Conservation (phyloP, 768 basidiomycete genomes). For the Tulasnella sp. region DNA sequence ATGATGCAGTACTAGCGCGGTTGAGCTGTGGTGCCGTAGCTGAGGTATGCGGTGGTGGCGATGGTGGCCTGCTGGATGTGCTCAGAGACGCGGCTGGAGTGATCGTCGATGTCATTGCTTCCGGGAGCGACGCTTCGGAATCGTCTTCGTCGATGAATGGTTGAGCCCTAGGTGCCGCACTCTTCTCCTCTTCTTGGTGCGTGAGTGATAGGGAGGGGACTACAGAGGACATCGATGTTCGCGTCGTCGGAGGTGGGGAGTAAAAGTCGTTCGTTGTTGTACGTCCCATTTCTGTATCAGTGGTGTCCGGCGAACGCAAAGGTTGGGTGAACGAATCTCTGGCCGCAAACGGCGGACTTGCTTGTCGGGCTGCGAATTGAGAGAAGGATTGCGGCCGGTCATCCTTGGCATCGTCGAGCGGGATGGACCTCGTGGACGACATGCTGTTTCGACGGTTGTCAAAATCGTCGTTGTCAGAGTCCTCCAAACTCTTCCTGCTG, state of each 20-base stretch:
- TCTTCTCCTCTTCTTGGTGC: background rate
- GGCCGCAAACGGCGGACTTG: background rate
- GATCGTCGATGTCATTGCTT: constrained; percentile 24
- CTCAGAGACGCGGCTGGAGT: background rate
- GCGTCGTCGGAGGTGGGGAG: constrained; percentile 8
- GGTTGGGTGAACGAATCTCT: constrained; percentile 2
- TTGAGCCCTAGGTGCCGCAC: background rate
- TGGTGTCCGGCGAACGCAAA: constrained; percentile 1
- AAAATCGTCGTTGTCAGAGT: constrained; percentile 5
- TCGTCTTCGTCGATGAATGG: background rate
- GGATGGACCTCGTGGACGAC: constrained; percentile 19
- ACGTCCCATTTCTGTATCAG: background rate
- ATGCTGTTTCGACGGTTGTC: background rate
- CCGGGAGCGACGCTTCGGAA: background rate
- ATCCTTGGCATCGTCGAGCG: constrained; percentile 1
- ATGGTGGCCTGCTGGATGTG: constrained; percentile 6
- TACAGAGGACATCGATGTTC: constrained; percentile 22
- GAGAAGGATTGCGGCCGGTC: constrained; percentile 6
- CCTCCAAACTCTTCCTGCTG: background rate
- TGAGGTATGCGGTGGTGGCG: background rate
- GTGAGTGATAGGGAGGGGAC: constrained; percentile 10
- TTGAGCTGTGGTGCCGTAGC: constrained; percentile 10
- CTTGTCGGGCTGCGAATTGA: background rate
- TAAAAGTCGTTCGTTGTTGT: constrained; percentile 1
- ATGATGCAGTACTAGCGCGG: constrained; percentile 36